Evolutionary conservation across 2,329 filamentous ascomycete species (phyloP).

Genomic region (Coniochaeta sp.): DNA sequence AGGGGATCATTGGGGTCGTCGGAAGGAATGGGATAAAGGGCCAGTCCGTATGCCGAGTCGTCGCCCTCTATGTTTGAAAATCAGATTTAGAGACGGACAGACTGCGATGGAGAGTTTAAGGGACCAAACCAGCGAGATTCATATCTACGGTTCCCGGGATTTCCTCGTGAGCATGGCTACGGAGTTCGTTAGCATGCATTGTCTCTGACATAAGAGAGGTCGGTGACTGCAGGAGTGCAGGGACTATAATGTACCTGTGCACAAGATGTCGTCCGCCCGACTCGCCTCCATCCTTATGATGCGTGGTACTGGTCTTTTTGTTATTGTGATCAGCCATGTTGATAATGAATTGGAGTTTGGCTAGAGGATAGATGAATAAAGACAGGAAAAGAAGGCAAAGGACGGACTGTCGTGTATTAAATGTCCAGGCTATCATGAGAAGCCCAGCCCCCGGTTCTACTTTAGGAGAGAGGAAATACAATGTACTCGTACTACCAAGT

Average conservation of each 20-base stretch:
- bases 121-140: constrained; percentile 21
- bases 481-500: neutral
- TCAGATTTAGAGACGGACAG: neutral
- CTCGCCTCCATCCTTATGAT: neutral
- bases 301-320: neutral
- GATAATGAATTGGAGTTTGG: neutral
- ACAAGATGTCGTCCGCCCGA: neutral
- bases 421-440: neutral
- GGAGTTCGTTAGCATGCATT: neutral
- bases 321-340: neutral
- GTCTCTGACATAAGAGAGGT: neutral
- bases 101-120: neutral
- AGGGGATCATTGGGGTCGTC: constrained; percentile 55
- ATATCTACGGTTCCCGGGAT: constrained; percentile 19
- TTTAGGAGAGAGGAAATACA: neutral
- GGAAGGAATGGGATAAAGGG: constrained; percentile 52
- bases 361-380: neutral
- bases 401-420: neutral
- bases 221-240: too few species aligned
- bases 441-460: neutral
- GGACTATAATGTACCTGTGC: neutral
- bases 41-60: constrained; percentile 52
- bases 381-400: neutral
- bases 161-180: constrained; percentile 17
- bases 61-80: constrained; percentile 37